A percentile compares a stretch with the other conserved stretches of the same genome.
phyloP scores from a whole-genome alignment of 2,329 filamentous ascomycete genomes.

The Cercospora sojina region DNA sequence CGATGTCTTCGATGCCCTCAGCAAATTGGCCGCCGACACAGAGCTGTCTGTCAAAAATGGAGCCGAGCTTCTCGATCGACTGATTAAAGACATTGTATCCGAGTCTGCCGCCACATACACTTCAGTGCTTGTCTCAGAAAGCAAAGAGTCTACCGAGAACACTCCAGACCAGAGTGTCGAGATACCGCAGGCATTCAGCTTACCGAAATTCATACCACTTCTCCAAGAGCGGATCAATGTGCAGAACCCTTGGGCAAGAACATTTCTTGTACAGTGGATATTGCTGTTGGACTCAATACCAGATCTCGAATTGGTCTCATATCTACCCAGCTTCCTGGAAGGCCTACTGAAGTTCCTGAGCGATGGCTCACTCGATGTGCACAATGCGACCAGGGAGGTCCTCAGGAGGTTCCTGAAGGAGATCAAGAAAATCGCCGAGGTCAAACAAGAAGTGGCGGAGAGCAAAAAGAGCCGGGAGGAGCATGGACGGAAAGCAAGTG shows the following conservation, averaged over 20 bases:
- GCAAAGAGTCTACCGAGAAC: conserved; percentile 46
- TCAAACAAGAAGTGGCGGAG: conserved; percentile 89
- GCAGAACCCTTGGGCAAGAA: conserved; percentile 89
- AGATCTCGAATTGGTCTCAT: conserved; percentile 89
- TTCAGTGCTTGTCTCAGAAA: conserved; percentile 67
- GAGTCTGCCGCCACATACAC: conserved; percentile 95
- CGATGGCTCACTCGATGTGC: conserved; percentile 89
- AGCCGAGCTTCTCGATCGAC: conserved; percentile 86
- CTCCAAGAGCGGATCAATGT: conserved; percentile 93
- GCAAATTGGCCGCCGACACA: conserved; percentile 93
- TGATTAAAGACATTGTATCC: conserved; percentile 94
- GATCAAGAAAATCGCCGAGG: conserved; percentile 88
- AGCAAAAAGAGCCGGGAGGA: conserved; percentile 68
- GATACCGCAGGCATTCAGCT: conserved; percentile 86
- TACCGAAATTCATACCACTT: conserved; percentile 85
- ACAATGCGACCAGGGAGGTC: conserved; percentile 83
- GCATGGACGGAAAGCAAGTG: conserved; percentile 29
- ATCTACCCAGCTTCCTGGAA: conserved; percentile 85
- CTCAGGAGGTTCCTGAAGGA: conserved; percentile 88
- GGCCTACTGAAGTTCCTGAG: conserved; percentile 89
- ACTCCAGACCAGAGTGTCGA: conserved; percentile 42
- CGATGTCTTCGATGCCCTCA: conserved; percentile 94
- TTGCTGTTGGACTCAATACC: conserved; percentile 93
- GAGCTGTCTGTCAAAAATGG: conserved; percentile 98
- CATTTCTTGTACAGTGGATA: conserved; percentile 95